Evolutionary conservation across 495 filamentous ascomycete species (phyloP).

Genomic region (Podospora didyma): DNA sequence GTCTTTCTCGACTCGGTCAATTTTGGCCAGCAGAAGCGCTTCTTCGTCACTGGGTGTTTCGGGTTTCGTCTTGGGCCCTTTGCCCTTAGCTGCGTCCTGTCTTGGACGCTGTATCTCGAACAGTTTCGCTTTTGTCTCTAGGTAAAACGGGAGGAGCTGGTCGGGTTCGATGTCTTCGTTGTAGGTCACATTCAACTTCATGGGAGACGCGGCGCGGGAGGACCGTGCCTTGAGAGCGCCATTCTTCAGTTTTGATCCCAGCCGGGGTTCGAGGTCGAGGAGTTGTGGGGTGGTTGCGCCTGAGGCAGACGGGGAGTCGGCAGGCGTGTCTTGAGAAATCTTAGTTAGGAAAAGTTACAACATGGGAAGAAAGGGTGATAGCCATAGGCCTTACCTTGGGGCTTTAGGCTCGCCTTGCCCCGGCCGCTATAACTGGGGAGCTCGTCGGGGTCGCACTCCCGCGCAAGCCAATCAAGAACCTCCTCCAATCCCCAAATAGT

Average conservation of each 20-base stretch:
- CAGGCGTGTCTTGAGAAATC: conserved; percentile 35
- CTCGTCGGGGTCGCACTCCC: conserved; percentile 62
- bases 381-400: conserved; percentile 24
- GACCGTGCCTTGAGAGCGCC: conserved; percentile 17
- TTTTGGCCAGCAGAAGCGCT: conserved; percentile 62
- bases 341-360: conserved; percentile 4
- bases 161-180: conserved; percentile 65
- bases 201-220: conserved; percentile 22
- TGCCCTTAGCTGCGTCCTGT: conserved; percentile 43
- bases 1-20: conserved; percentile 76
- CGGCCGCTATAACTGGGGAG: conserved; percentile 64
- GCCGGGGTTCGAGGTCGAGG: conserved; percentile 28
- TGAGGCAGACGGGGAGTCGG: conserved; percentile 42
- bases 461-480: conserved; percentile 79
- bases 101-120: conserved; percentile 68
- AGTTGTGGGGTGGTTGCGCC: conserved; percentile 45
- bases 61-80: conserved; percentile 24
- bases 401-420: conserved; percentile 27
- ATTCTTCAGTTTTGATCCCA: conserved; percentile 29
- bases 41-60: conserved; percentile 44
- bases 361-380: background rate
- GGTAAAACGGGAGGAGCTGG: conserved; percentile 68
- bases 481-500: conserved; percentile 80
- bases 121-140: conserved; percentile 65
- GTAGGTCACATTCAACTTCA: conserved; percentile 36